Evolutionary conservation across 164 flowering plant genomes (phyloP), one percentile per base, ranked within the genome.

Genomic region (Cinnamomum micranthum): DNA sequence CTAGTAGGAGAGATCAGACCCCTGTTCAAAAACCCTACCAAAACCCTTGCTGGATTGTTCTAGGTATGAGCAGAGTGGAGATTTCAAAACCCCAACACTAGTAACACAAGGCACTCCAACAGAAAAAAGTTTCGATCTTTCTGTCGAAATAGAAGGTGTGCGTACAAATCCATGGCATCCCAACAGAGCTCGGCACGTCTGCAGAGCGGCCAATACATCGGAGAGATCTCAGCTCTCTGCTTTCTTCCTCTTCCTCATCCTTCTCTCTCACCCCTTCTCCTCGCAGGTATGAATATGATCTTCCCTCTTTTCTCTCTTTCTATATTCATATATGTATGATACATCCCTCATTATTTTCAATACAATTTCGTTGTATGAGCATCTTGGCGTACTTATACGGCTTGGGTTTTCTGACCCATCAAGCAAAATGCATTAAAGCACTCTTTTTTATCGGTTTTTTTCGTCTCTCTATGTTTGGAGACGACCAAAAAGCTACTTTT

Each of bases 201-300:
- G 11, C 75, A 73, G 31, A 75, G 84, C 75, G 85, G 97, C 0
- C 83, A 83, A 50, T 96, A 94, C 85, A 80, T 96, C 1, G 98
- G 98, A 67, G 99, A 96, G 75, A 86, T 96, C 69, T 92, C 98
- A 28, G 97, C 99, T 20, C 90, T 96, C 24, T 91, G 89, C 75
- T 90, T 94, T 24, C 87, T 93, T 72, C 88, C 82, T 69, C 81
- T 83, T 1, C 92, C 83, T 27, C 84, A 80, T 35, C 50, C 87
- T 50, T 88, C 89, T 63, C 83, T 91, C 51, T 83, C 87, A 67
- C 98, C 98, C 70, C 83, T 81, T 71, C 95, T 95, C 47, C 88
- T 93, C 33, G 93, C 92, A 17, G 97, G 97, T 92, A 75, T 31
- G 47, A 28, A 97, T 92, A 75, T 31, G 47, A 28, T 23, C 55